Base-by-base conservation (phyloP, 805 yeast genomes). In the Kregervanrija delftensis region DNA sequence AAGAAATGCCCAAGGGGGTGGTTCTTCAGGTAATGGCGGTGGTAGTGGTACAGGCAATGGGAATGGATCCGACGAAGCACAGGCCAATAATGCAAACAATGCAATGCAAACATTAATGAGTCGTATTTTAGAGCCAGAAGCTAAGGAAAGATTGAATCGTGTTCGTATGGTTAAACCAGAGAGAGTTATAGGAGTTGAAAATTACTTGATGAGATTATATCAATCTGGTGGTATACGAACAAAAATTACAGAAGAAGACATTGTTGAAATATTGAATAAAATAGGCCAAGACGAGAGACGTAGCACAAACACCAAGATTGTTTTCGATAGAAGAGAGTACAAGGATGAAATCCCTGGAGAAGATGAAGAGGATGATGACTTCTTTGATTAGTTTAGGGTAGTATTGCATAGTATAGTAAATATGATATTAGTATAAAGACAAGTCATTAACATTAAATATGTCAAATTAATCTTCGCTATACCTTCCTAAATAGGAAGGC, bases 91-190 rank as follows among this genome's bases (percentile, higher is more conserved):
- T 30, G 43, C 49, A 28, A 45, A 45, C 37, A 56, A 49, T 35
- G 54, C 54, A 11, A 49, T 43, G 44, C 60, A 54, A 42, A 55
- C 69, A 16, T 63, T 66, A 46, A 66, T 88, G 44, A 73, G 86
- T 8, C 91, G 85, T 52, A 75, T 88, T 15, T 70, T 93, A 38
- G 86, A 86, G 45, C 81, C 91, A 10, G 77, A 74, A 42, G 99
- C 98, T 1, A 73, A 95, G 39, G 97, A 91, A 58, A 73, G 99
- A 47, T 71, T 91, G 39, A 78, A 90, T 14, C 72, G 99, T 47
- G 95, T 91, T 14, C 70, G 88, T 30, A 75, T 93, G 60, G 99
- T 91, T 37, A 79, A 90, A 58, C 95, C 95, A 2, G 98, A 93
- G 43, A 72, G 97, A 45, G 98, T 95, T 1, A 74, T 76, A 42